Conservation (phyloP, 768 basidiomycete genomes). For the Hypholoma fasciculare region DNA sequence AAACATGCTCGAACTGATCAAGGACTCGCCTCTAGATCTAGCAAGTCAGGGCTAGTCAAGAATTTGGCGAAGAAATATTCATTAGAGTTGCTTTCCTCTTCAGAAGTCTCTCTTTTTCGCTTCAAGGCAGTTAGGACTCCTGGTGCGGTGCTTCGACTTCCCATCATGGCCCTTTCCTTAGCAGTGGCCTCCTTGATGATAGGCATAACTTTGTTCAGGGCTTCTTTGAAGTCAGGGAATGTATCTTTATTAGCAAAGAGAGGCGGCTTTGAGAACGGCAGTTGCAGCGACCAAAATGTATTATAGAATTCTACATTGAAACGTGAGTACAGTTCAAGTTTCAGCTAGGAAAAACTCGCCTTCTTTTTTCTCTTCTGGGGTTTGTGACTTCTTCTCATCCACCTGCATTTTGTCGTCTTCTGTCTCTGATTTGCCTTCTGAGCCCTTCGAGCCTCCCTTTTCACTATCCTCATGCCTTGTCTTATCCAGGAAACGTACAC, state of each 20-base stretch:
- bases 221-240: conserved; percentile 66
- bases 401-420: conserved; percentile 62
- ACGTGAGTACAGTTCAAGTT: background rate
- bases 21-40: conserved; percentile 77
- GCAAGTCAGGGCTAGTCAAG: conserved; percentile 81
- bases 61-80: conserved; percentile 96
- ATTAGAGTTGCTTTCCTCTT: conserved; percentile 52
- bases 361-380: conserved; percentile 54
- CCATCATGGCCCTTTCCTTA: conserved; percentile 88
- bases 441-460: conserved; percentile 17
- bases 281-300: conserved; percentile 88
- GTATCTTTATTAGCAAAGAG: conserved; percentile 58
- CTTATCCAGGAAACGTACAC: conserved; percentile 44
- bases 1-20: background rate
- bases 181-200: conserved; percentile 85
- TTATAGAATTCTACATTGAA: conserved; percentile 69
- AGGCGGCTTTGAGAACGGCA: conserved; percentile 80
- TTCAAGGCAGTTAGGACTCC: conserved; percentile 53
- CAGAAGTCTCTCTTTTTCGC: conserved; percentile 60
- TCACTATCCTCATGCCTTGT: conserved; percentile 31
- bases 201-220: conserved; percentile 71
- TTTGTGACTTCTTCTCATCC: conserved; percentile 38
- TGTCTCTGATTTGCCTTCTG: conserved; percentile 24
- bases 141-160: conserved; percentile 39
- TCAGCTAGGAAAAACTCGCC: conserved; percentile 33